Conservation (phyloP, 306 rosid genomes). For the Canavalia gladiata region DNA sequence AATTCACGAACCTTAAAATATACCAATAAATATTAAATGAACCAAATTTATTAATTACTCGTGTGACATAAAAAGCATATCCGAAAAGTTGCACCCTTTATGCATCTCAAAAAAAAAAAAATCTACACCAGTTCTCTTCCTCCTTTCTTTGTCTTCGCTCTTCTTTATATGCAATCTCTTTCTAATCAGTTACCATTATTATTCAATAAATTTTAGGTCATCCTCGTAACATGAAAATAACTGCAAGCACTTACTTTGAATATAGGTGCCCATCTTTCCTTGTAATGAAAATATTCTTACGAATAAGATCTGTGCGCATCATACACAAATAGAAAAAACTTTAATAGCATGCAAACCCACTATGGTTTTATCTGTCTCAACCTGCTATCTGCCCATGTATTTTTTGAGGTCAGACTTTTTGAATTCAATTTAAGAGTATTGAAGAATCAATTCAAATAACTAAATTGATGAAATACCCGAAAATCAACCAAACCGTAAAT, state of each 20-base stretch:
- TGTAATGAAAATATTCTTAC: constrained; percentile 5
- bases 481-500: too few species aligned
- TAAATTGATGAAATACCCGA: too few species aligned
- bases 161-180: not conserved
- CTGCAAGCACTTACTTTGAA: constrained; percentile 20
- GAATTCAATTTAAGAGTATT: too few species aligned
- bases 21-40: too few species aligned
- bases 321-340: not conserved
- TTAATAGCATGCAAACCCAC: constrained; percentile 6
- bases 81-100: constrained; percentile 36
- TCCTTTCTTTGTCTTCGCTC: not conserved
- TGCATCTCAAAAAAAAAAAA: not conserved
- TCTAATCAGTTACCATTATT: constrained; percentile 9
- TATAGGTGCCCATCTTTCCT: constrained; percentile 11
- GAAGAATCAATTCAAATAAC: too few species aligned
- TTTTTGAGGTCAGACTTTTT: not conserved
- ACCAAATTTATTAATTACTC: too few species aligned
- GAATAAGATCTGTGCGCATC: not conserved
- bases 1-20: too few species aligned
- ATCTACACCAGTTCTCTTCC: not conserved
- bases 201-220: constrained; percentile 13
- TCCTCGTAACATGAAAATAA: constrained; percentile 20
- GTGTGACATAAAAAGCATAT: constrained; percentile 7
- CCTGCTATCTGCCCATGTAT: not conserved
- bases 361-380: constrained; percentile 17